Percentiles rank a stretch among this genome's conserved stretches.
Evolutionary conservation across 2,329 filamentous ascomycete genomes (phyloP).

Genomic region (Raffaelea albimanens): DNA sequence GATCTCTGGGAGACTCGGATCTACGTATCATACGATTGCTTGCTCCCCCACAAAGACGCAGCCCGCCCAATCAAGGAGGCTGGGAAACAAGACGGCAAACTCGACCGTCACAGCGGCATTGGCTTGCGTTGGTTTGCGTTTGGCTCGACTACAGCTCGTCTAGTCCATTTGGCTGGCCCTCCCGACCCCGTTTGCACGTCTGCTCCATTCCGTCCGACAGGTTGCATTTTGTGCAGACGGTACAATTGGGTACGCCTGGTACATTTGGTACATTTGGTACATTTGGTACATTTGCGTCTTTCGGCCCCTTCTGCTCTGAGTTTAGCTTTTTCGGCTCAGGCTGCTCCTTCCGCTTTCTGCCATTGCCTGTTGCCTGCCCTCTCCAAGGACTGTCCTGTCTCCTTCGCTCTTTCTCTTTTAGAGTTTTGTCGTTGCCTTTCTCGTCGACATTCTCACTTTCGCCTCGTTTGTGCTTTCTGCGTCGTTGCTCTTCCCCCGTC

Average conservation of each 20-base stretch:
- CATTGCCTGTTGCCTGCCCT: neutral
- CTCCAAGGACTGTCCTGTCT: neutral
- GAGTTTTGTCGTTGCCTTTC: neutral
- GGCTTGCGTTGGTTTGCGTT: neutral
- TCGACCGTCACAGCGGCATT: too few relatives aligned
- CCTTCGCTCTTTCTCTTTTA: neutral
- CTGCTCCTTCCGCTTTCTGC: neutral
- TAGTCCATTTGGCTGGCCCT: too few relatives aligned
- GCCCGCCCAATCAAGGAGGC: conserved; percentile 2
- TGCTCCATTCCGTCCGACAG: too few relatives aligned
- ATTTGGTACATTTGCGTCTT: too few relatives aligned
- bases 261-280: too few relatives aligned
- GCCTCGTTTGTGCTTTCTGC: neutral
- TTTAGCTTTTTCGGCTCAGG: neutral
- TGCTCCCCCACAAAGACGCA: neutral
- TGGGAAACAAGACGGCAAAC: neutral
- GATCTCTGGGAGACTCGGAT: neutral
- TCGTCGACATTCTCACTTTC: neutral
- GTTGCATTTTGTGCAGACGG: too few relatives aligned
- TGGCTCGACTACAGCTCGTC: neutral
- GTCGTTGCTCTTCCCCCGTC: too few relatives aligned
- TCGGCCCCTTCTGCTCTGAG: neutral
- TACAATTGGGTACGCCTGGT: too few relatives aligned
- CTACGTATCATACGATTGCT: neutral
- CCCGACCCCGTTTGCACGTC: too few relatives aligned